Conservation (phyloP, 495 filamentous ascomycete genomes). For the Aspergillus panamensis region DNA sequence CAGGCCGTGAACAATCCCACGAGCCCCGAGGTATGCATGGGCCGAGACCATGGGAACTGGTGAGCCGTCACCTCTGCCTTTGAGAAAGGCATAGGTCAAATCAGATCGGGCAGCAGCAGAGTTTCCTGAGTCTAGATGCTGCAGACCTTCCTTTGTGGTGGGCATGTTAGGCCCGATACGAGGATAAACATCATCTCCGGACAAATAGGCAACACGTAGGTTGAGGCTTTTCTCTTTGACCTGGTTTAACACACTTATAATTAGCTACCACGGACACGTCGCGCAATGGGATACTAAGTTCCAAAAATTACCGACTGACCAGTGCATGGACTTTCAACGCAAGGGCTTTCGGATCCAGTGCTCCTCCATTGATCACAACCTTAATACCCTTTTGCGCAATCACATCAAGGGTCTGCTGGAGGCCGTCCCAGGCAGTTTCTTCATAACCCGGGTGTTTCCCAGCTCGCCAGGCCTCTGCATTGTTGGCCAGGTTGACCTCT, state of each 20-base stretch:
- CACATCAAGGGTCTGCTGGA: constrained; percentile 42
- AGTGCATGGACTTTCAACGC: constrained; percentile 35
- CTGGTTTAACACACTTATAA: constrained; percentile 3
- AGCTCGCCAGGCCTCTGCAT: constrained; percentile 35
- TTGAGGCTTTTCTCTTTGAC: constrained; percentile 26
- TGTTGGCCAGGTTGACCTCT: constrained; percentile 48
- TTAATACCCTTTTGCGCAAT: constrained; percentile 42
- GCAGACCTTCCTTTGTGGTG: constrained; percentile 25
- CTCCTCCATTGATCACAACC: constrained; percentile 46
- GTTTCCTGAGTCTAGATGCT: constrained; percentile 36
- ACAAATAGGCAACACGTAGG: constrained; percentile 45
- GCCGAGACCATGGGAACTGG: constrained; percentile 30
- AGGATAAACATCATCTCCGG: constrained; percentile 43
- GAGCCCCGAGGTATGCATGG: constrained; percentile 44
- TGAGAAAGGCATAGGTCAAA: constrained; percentile 27
- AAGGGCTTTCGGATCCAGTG: constrained; percentile 40
- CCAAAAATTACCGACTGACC: constrained; percentile 23
- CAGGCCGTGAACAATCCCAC: constrained; percentile 44
- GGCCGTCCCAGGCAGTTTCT: constrained; percentile 43
- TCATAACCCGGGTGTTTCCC: constrained; percentile 42
- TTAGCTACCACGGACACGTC: background rate
- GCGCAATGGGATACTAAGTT: background rate
- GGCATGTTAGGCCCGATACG: constrained; percentile 29
- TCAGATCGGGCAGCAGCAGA: constrained; percentile 12
- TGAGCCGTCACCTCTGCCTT: constrained; percentile 3